Evolutionary conservation across 768 basidiomycete species (phyloP), one percentile per base, ranked within the genome.

Genomic region (Rhizopogon vinicolor): DNA sequence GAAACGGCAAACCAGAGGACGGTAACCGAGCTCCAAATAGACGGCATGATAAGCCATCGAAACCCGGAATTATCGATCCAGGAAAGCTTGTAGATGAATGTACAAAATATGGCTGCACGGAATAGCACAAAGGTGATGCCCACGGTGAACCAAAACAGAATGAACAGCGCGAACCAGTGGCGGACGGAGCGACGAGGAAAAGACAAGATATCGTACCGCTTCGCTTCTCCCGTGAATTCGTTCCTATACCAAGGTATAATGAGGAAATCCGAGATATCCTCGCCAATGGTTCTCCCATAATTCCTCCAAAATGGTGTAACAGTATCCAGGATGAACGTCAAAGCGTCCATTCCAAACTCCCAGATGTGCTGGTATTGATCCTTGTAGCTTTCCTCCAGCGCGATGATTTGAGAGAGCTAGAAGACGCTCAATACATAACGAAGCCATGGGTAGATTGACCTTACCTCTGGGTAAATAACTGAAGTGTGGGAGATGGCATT

Each of bases 221-320:
- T 85, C 39, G 82, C 49, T 72, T 89, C 86, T 33, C 89, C 89
- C 0, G 89, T 90, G 65, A 90, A 91, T 64, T 91, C 89, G 65
- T 91, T 89, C 35, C 89, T 82, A 58, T 91, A 91, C 62, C 88
- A 78, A 7, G 89, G 89, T 55, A 91, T 83, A 61, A 91, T 87
- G 56, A 91, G 81, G 64, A 91, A 91, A 58, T 89, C 87, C 45
- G 85, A 83, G 43, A 89, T 78, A 62, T 91, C 89, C 63, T 88
- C 82, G 33, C 87, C 86, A 51, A 91, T 89, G n/a, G 82, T 80
- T 63, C 87, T 89, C 51, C 89, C 89, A 57, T 91, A 89, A 35
- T 79, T 87, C 58, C 89, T 76, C 89, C 89, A 91, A 63, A 91
- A 81, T 0, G 89, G 89, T 1, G 89, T 83, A 13, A 91, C 84